Percentiles rank a stretch among this genome's conserved stretches.
Evolutionary conservation across 192 early-diverging fungal genomes (phyloP).

Genomic region (Podila epicladia): DNA sequence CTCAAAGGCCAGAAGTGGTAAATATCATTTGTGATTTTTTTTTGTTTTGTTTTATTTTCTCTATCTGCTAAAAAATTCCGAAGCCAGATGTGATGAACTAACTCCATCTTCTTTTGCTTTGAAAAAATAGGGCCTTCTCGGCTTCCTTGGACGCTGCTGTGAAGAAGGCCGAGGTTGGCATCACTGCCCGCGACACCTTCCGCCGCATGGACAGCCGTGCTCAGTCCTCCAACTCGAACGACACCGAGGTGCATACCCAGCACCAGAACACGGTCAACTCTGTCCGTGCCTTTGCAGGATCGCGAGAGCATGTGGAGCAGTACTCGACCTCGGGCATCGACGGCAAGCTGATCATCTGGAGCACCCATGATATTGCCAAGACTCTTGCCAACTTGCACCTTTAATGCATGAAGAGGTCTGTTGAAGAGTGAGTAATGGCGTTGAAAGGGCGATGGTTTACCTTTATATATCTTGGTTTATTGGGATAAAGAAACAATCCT

Average conservation of each 20-base stretch:
- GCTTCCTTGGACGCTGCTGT: constrained; percentile 85
- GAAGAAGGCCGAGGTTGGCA: constrained; percentile 66
- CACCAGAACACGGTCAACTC: constrained; percentile 98
- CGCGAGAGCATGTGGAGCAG: constrained; percentile 65
- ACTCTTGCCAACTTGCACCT: constrained; percentile 32
- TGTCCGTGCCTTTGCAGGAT: constrained; percentile 63
- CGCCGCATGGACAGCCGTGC: constrained; percentile 91
- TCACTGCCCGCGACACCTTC: constrained; percentile 88
- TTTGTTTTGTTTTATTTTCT: background rate
- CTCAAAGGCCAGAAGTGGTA: constrained; percentile 69
- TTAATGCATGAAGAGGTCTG: background rate
- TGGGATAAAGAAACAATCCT: no score
- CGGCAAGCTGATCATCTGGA: constrained; percentile 87
- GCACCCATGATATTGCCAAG: constrained; percentile 13
- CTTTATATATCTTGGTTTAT: no score
- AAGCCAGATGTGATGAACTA: background rate
- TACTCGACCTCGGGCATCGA: constrained; percentile 86
- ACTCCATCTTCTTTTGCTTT: background rate
- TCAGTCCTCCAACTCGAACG: constrained; percentile 65
- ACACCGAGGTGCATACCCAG: constrained; percentile 79
- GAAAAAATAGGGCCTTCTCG: constrained; percentile 53
- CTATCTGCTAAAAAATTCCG: background rate
- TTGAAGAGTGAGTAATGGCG: no score
- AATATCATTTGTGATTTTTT: background rate
- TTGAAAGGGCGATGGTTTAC: no score